Conservation (phyloP, 228 moss, liverwort and hornwort species). For the Sphagnum fallax region DNA sequence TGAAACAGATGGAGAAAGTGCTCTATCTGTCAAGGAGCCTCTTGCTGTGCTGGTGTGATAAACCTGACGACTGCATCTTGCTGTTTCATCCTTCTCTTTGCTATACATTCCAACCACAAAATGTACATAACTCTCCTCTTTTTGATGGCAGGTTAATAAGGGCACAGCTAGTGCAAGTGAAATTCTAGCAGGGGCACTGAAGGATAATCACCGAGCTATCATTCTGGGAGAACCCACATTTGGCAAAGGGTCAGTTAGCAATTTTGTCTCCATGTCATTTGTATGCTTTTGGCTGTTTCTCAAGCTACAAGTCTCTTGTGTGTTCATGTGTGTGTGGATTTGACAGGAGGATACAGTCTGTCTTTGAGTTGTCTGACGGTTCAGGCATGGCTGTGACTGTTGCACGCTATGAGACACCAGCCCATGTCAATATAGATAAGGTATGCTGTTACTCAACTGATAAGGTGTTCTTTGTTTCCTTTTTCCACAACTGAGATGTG, state of each 20-base stretch:
- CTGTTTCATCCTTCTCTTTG: background rate
- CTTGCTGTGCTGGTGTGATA: slow-evolving; percentile 74
- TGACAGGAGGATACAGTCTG: slow-evolving; percentile 89
- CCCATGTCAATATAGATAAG: slow-evolving; percentile 94
- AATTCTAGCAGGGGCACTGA: slow-evolving; percentile 92
- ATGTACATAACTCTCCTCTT: background rate
- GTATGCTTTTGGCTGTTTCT: too few species aligned
- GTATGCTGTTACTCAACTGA: slow-evolving; percentile 15
- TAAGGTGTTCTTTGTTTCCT: background rate
- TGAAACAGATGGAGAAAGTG: slow-evolving; percentile 80
- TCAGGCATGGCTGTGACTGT: slow-evolving; percentile 99
- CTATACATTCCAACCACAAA: too few species aligned
- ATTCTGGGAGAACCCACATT: slow-evolving; percentile 91
- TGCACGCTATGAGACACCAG: slow-evolving; percentile 94
- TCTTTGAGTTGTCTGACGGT: slow-evolving; percentile 92
- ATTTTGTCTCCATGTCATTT: background rate
- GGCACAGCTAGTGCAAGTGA: slow-evolving; percentile 99
- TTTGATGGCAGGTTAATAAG: slow-evolving; percentile 75
- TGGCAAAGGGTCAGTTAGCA: slow-evolving; percentile 80
- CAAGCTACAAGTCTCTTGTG: background rate
- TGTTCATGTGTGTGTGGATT: too few species aligned
- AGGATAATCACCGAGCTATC: slow-evolving; percentile 91
- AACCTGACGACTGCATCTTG: too few species aligned
- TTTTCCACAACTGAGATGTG: background rate
- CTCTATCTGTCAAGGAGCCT: slow-evolving; percentile 85